These are phyloP conservation scores for Rachicladosporium sp. DNA, from an alignment of 2,329 filamentous ascomycete genomes.

Conservation along the genomic window DNA sequence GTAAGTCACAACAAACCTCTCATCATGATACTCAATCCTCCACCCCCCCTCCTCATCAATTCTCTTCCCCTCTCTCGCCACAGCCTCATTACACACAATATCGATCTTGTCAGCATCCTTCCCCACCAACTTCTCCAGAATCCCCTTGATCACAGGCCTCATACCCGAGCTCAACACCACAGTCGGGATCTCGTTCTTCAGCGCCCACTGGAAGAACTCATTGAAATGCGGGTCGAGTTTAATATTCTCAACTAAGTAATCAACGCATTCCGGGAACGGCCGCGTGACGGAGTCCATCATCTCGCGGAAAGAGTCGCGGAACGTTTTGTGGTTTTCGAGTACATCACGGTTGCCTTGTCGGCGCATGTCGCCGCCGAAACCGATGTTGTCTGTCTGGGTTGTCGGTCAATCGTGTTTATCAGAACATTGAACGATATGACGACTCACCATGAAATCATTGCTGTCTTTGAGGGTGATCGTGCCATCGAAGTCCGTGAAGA, in stretches of 20 bases:
- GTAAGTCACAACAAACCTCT: conserved; percentile 42
- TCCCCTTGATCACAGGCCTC: conserved; percentile 76
- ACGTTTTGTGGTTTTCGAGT: conserved; percentile 56
- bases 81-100: conserved; percentile 80
- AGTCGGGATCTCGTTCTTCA: conserved; percentile 73
- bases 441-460: conserved; percentile 51
- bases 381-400: conserved; percentile 78
- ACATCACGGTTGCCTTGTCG: conserved; percentile 64
- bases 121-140: conserved; percentile 72
- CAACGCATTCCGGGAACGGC: conserved; percentile 72
- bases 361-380: conserved; percentile 63
- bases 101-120: conserved; percentile 65
- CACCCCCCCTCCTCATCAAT: conserved; percentile 75
- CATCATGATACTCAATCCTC: conserved; percentile 80
- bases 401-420: conserved; percentile 40
- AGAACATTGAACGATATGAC: background rate
- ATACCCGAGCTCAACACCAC: conserved; percentile 89
- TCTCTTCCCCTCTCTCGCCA: conserved; percentile 51
- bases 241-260: conserved; percentile 68
- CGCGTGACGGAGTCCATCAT: conserved; percentile 83
- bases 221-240: conserved; percentile 78
- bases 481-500: conserved; percentile 98
- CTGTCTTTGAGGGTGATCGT: conserved; percentile 72
- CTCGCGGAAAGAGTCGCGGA: conserved; percentile 72
- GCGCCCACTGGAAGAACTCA: conserved; percentile 75